phyloP scores from a whole-genome alignment of 495 filamentous ascomycete genomes.

The Tuber brumale region DNA sequence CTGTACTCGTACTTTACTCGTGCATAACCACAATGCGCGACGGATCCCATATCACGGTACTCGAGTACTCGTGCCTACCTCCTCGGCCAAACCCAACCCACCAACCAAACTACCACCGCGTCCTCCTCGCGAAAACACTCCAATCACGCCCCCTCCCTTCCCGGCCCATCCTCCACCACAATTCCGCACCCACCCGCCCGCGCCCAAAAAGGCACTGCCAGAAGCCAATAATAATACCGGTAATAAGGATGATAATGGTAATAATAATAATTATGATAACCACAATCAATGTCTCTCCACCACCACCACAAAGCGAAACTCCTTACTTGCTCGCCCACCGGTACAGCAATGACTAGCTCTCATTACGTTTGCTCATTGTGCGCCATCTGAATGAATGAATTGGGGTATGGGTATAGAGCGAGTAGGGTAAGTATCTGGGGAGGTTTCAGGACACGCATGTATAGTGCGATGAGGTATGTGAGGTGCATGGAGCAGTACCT shows the following conservation, averaged over 20 bases:
- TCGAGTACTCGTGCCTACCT: background rate
- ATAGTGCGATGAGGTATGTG: background rate
- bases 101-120: background rate
- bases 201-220: background rate
- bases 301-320: background rate
- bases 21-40: background rate
- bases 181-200: background rate
- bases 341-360: background rate
- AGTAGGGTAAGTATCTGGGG: background rate
- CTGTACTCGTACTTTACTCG: background rate
- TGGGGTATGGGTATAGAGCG: background rate
- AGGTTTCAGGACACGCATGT: background rate
- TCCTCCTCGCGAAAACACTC: background rate
- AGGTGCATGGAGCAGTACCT: background rate
- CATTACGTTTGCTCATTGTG: slow-evolving; percentile 1
- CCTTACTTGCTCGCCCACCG: background rate
- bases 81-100: background rate
- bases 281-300: background rate
- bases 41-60: background rate
- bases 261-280: background rate
- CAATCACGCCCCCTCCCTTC: background rate
- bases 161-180: background rate
- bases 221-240: background rate
- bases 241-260: too few species aligned
- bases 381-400: background rate